These are phyloP conservation scores for Kodamaea kakaduensis DNA, from an alignment of 805 yeast genomes.

Conservation along the genomic window DNA sequence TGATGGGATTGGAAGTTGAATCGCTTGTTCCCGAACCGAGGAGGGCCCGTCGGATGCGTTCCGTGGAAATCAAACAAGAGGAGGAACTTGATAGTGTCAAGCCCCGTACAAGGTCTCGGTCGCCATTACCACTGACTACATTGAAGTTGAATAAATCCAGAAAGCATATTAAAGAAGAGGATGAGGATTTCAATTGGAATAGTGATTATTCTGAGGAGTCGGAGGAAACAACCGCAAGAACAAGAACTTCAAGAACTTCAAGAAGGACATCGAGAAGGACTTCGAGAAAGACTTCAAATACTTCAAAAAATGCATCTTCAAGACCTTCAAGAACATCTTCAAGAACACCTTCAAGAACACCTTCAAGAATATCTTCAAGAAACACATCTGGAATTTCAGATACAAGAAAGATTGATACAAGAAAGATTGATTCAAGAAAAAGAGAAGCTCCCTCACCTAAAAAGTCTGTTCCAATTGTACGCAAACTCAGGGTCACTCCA, in stretches of 20 bases:
- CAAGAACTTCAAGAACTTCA: conserved; percentile 3
- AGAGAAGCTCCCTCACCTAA: too few species aligned
- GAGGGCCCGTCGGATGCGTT: conserved; percentile 12
- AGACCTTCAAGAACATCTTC: not conserved
- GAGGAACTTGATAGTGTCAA: not conserved
- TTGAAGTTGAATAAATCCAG: too few species aligned
- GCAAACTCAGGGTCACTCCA: not conserved
- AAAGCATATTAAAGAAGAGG: too few species aligned
- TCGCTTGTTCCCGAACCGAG: conserved; percentile 21
- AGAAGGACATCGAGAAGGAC: conserved; percentile 4
- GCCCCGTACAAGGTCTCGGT: too few species aligned
- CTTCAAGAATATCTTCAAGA: too few species aligned
- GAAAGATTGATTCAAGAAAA: too few species aligned
- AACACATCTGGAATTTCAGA: too few species aligned
- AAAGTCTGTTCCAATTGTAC: too few species aligned
- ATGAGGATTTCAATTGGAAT: not conserved
- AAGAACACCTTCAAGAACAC: too few species aligned
- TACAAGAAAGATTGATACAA: too few species aligned
- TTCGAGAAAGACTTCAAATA: conserved; percentile 1
- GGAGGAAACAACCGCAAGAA: not conserved
- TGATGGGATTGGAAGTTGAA: too few species aligned
- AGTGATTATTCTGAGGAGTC: not conserved
- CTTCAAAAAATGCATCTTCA: not conserved
- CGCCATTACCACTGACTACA: too few species aligned
- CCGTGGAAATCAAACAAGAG: conserved; percentile 16